Evolutionary conservation across 2,329 filamentous ascomycete species (phyloP), one percentile per base, ranked within the genome.

Genomic region (Monosporascus sp.): DNA sequence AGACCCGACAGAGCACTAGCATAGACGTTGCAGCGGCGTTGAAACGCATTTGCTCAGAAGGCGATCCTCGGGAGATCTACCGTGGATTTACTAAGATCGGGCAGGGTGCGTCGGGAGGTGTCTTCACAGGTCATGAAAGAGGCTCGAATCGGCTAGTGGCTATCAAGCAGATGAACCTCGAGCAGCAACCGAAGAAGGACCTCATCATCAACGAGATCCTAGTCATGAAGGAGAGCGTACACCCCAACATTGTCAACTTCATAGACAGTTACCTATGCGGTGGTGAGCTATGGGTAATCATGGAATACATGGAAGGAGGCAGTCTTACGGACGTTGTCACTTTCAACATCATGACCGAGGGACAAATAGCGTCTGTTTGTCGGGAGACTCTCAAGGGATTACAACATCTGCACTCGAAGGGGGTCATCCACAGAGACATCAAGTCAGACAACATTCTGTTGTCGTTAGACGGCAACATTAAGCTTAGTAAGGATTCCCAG

Each of bases 261-360:
- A 93, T 97, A 75, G 94, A 97, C 76, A 97, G 92, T 70, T 97
- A 92, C 71, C 79, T 99, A 11, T 88, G 92, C 54, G 83, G 84
- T 14, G 90, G 93, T 44, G 94, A 97, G 71, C 77, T 99, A 31
- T 99, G 94, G 94, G 94, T 99, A 1, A 91, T 97, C 36, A 99
- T 99, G 94, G 94, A 99, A 74, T 99, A 93, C 67, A 99, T 99
- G 94, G 93, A 99, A 72, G 94, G 94, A 55, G 94, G 94, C 58
- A 97, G 91, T 72, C 77, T 99, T 69, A 99, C 94, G 11, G 94
- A 99, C 71, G 94, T 99, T 51, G 94, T 99, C 53, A 99, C 94
- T 3, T 97, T 96, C 74, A 97, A 97, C 74, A 96, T 97, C 67
- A 97, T 99, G 94, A 93, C 88, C 7, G 94, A 99, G 71, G 91